Evolutionary conservation across 2,329 filamentous ascomycete genomes (phyloP).

Genomic region (Nemania serpens): DNA sequence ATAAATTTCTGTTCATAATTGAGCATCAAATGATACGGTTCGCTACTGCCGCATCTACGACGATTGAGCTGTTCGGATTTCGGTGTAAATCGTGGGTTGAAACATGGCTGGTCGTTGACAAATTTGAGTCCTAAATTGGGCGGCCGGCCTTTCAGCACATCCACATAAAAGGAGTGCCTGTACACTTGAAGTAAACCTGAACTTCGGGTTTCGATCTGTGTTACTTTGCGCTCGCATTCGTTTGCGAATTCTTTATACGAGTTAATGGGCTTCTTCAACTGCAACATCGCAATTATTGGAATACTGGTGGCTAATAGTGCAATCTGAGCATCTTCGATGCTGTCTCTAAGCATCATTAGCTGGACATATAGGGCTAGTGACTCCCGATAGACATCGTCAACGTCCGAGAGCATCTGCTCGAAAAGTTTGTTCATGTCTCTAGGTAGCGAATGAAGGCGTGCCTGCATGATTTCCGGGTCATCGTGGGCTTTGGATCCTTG

Average conservation of each 20-base stretch:
- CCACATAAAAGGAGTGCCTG: too few species aligned
- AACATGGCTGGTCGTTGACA: not conserved
- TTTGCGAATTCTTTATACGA: slow-evolving; percentile 14
- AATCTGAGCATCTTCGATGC: not conserved
- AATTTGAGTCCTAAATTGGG: too few species aligned
- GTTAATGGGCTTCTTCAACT: not conserved
- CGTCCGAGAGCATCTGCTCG: slow-evolving; percentile 3
- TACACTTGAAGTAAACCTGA: slow-evolving; percentile 23
- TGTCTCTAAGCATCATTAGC: not conserved
- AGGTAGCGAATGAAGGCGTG: slow-evolving; percentile 10
- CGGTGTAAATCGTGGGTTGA: not conserved
- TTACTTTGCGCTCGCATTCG: slow-evolving; percentile 8
- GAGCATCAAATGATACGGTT: slow-evolving; percentile 14
- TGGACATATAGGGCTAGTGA: slow-evolving; percentile 11
- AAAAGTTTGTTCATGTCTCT: slow-evolving; percentile 12
- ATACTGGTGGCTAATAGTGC: not conserved
- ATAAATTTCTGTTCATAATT: not conserved
- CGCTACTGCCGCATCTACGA: not conserved
- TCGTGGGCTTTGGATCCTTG: slow-evolving; percentile 6
- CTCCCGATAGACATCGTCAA: slow-evolving; percentile 7
- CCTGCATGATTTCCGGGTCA: not conserved
- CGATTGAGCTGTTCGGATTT: not conserved
- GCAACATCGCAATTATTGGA: slow-evolving; percentile 1
- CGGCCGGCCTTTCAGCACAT: too few species aligned
- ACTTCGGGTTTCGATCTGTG: slow-evolving; percentile 3